Percentiles rank a stretch among this genome's conserved stretches.
Conservation (phyloP, 768 basidiomycete species). For the Saitozyma sp. region DNA sequence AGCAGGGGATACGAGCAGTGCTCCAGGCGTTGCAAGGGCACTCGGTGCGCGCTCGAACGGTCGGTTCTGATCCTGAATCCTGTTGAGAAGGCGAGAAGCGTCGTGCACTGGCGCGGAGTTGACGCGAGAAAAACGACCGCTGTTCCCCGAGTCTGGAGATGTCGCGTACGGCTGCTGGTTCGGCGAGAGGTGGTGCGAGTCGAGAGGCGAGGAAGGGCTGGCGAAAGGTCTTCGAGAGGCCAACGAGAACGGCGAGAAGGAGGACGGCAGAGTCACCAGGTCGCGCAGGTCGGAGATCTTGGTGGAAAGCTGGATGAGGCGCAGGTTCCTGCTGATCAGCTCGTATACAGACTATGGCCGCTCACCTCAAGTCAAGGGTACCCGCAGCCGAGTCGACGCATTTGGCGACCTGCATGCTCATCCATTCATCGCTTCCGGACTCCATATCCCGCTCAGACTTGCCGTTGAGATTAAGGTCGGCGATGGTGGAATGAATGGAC, state of each 20-base stretch:
- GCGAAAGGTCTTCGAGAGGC: background rate
- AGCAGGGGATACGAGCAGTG: conserved; percentile 18
- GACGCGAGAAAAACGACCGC: too few species aligned
- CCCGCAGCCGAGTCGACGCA: conserved; percentile 37
- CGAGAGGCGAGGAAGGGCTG: conserved; percentile 6
- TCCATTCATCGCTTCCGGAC: conserved; percentile 46
- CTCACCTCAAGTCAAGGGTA: conserved; percentile 30
- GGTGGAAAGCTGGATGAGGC: conserved; percentile 34
- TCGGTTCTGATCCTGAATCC: background rate
- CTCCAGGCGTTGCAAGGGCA: conserved; percentile 11
- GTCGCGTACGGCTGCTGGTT: too few species aligned
- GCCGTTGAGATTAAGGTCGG: conserved; percentile 1
- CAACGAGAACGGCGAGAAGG: conserved; percentile 7
- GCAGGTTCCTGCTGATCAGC: conserved; percentile 21
- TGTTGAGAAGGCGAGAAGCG: too few species aligned
- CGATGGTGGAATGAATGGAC: background rate
- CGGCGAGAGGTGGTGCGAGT: background rate
- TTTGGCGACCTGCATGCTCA: conserved; percentile 31
- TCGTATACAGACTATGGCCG: background rate
- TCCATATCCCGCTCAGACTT: background rate
- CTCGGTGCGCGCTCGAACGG: conserved; percentile 18
- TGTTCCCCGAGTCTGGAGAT: too few species aligned
- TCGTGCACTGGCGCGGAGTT: too few species aligned
- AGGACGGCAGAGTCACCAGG: conserved; percentile 41
- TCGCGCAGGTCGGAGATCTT: conserved; percentile 44